These are phyloP conservation scores for Trametes cinnabarina DNA, from an alignment of 768 basidiomycete genomes.

Conservation along the genomic window DNA sequence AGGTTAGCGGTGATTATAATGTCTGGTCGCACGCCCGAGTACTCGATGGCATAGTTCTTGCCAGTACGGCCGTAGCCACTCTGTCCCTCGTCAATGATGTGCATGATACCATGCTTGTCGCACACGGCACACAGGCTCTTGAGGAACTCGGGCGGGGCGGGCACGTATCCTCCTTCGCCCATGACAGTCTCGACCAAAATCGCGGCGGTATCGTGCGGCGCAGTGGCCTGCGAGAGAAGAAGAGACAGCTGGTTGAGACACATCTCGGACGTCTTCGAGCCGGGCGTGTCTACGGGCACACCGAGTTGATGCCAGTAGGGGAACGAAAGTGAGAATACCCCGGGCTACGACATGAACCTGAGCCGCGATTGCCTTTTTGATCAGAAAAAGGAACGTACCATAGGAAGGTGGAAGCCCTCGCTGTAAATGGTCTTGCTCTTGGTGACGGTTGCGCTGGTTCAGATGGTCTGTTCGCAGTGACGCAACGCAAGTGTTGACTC, in stretches of 20 bases:
- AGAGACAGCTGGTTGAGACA: constrained; percentile 83
- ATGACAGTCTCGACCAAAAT: constrained; percentile 91
- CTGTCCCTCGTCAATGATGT: constrained; percentile 88
- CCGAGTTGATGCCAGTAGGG: constrained; percentile 92
- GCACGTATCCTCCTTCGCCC: constrained; percentile 95
- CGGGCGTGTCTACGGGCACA: constrained; percentile 51
- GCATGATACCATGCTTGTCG: constrained; percentile 79
- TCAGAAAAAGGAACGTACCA: constrained; percentile 49
- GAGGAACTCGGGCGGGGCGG: constrained; percentile 78
- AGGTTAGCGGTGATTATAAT: constrained; percentile 90
- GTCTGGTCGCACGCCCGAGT: constrained; percentile 84
- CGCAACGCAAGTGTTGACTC: too few relatives aligned
- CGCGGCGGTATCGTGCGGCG: constrained; percentile 87
- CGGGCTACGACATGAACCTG: constrained; percentile 52
- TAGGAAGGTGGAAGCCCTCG: constrained; percentile 72
- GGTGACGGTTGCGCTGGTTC: too few relatives aligned
- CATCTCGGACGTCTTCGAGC: constrained; percentile 54
- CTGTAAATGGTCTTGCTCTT: constrained; percentile 91
- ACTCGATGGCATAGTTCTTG: constrained; percentile 75
- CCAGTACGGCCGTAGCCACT: constrained; percentile 89
- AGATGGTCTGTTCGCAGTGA: too few relatives aligned
- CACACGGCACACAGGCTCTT: constrained; percentile 78
- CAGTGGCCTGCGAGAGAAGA: constrained; percentile 73
- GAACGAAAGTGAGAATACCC: constrained; percentile 77
- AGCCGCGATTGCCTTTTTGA: neutral